phyloP scores from a whole-genome alignment of 805 yeast genomes.

The Alloascoidea hylecoeti region DNA sequence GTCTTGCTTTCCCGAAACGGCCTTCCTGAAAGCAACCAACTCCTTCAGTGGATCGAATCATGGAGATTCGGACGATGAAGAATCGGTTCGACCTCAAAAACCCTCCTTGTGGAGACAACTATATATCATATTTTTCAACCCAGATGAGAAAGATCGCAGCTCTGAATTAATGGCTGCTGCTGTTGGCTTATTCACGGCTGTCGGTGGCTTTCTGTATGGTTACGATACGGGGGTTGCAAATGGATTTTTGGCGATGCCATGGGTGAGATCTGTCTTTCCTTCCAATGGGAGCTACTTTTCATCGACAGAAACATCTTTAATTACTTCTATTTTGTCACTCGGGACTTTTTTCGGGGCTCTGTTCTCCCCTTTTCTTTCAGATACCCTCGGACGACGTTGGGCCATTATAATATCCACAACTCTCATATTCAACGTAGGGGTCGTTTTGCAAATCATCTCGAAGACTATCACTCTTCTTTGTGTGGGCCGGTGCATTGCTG shows the following conservation, averaged over 20 bases:
- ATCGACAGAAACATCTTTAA: slow-evolving; percentile 50
- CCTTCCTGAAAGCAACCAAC: too few species aligned
- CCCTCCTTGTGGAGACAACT: neutral
- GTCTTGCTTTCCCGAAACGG: too few species aligned
- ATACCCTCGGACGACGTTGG: slow-evolving; percentile 55
- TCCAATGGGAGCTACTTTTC: slow-evolving; percentile 28
- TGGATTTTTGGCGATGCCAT: slow-evolving; percentile 64
- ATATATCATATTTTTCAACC: neutral
- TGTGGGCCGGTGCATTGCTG: slow-evolving; percentile 62
- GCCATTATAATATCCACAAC: slow-evolving; percentile 41
- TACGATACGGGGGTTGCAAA: slow-evolving; percentile 84
- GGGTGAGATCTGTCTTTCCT: slow-evolving; percentile 37
- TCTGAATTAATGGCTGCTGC: slow-evolving; percentile 51
- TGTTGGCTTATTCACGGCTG: slow-evolving; percentile 73
- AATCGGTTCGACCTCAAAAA: too few species aligned
- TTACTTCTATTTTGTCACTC: slow-evolving; percentile 63
- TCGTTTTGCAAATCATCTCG: slow-evolving; percentile 50
- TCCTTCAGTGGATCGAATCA: too few species aligned
- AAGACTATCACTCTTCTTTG: slow-evolving; percentile 37
- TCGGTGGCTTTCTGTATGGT: slow-evolving; percentile 86
- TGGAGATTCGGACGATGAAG: too few species aligned
- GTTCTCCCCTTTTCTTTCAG: slow-evolving; percentile 47
- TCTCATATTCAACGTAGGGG: slow-evolving; percentile 53
- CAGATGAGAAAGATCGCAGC: slow-evolving; percentile 9
- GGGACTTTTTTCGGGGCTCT: slow-evolving; percentile 70